Base-by-base conservation (phyloP, 805 yeast species). In the Yarrowia sp. region DNA sequence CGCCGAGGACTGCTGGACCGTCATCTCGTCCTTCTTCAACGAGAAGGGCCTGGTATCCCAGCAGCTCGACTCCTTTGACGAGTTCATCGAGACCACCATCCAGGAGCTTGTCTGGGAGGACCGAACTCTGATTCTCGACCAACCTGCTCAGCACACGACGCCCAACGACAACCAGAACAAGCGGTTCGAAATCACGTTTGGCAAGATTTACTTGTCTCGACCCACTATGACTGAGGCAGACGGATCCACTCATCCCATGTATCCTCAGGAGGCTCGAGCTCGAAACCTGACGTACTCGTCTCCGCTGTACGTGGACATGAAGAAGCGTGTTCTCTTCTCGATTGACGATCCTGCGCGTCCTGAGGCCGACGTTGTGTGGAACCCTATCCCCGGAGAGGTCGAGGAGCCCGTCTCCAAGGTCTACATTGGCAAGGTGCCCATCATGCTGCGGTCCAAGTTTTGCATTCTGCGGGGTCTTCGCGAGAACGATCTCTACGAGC, bases 221-320 rank as follows among this genome's bases (percentile, higher is more conserved):
- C 99, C 99, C 47, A 90, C 97, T 53, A 96, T 94, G 83, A 96
- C 98, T 19, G 99, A 94, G 78, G 97, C 98, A 16, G 99, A 94
- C 77, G 99, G 99, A 78, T 91, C 96, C n/a, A 93, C 98, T n/a
- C 93, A 91, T 71, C 96, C 96, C 13, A 85, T 94, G 86, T 89
- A 89, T 72, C 99, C 99, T 10, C 99, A 96, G 76, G 99, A 94
- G 75, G 98, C 99, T 7, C 84, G 99, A 70, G 81, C 94, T 66
- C 86, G 99, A 77, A 94, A 94, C 73, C 81, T 94, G 77, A 94
- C 99, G 0, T 94, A 94, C 73, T 90, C 97, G 4, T 90, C 97
- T 31, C 97, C 98, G 36, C 81, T 94, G 58, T 94, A 94, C 70
- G 97, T 94, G 25, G 98, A 94, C 72, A 93, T 94, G 88, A 84